A percentile compares a stretch with the other conserved stretches of the same genome.
Conservation (phyloP, 1,284 basidiomycete genomes). For the Xerocomus amazonicus region DNA sequence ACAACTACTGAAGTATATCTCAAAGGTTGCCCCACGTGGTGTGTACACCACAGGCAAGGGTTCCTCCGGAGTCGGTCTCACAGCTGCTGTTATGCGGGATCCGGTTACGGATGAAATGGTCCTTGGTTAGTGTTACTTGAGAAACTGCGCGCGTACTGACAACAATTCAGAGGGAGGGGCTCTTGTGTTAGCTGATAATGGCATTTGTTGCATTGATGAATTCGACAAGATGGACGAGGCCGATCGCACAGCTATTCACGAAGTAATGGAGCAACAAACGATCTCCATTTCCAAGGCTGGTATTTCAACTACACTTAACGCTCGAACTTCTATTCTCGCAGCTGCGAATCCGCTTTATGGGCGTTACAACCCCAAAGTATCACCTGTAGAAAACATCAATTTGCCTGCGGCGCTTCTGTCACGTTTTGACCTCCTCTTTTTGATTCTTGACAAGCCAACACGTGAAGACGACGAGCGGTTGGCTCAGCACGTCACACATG, state of each 20-base stretch:
- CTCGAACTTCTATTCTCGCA: constrained; percentile 96
- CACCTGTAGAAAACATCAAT: constrained; percentile 99
- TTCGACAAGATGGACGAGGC: constrained; percentile 99
- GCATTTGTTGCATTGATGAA: constrained; percentile 99
- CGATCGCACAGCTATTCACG: constrained; percentile 97
- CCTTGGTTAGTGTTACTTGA: constrained; percentile 60
- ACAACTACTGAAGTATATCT: constrained; percentile 96
- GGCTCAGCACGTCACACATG: constrained; percentile 96
- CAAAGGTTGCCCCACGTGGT: constrained; percentile 95
- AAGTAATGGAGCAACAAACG: constrained; percentile 99
- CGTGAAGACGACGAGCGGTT: constrained; percentile 94
- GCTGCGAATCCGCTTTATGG: constrained; percentile 98
- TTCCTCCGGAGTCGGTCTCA: constrained; percentile 96
- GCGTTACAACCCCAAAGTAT: constrained; percentile 96
- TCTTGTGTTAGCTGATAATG: constrained; percentile 96
- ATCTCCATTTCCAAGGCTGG: constrained; percentile 99
- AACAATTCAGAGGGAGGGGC: constrained; percentile 88
- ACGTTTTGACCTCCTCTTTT: constrained; percentile 94
- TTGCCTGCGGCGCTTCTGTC: constrained; percentile 94
- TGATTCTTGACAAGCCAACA: constrained; percentile 94
- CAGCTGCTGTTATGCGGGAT: constrained; percentile 98
- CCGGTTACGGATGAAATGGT: constrained; percentile 99
- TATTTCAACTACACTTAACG: constrained; percentile 97
- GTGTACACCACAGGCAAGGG: constrained; percentile 99
- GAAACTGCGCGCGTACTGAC: not conserved